Percentiles rank a stretch among this genome's conserved stretches.
Conservation (phyloP, 768 basidiomycete species). For the Lentinula sp. region DNA sequence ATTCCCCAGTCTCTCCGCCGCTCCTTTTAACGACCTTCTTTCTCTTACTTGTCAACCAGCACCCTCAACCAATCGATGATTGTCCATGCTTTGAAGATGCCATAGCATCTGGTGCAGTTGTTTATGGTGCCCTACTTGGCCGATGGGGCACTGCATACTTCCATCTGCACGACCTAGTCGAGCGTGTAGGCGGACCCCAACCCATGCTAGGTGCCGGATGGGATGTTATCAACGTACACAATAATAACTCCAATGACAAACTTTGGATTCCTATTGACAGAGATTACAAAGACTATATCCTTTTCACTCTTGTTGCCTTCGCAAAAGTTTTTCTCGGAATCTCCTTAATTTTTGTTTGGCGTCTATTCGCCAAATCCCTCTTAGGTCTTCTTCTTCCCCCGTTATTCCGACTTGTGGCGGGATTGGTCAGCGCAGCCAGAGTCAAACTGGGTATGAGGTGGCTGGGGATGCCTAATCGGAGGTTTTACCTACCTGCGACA, state of each 20-base stretch:
- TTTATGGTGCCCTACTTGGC: constrained; percentile 65
- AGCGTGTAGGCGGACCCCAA: constrained; percentile 29
- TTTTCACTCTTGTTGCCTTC: constrained; percentile 43
- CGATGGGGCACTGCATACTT: constrained; percentile 49
- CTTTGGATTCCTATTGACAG: neutral
- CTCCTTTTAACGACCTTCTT: constrained; percentile 54
- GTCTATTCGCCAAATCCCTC: constrained; percentile 74
- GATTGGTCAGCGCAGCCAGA: constrained; percentile 7
- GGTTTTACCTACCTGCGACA: constrained; percentile 89
- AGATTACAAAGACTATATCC: constrained; percentile 18
- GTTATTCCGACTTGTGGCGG: constrained; percentile 69
- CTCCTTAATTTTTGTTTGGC: constrained; percentile 78
- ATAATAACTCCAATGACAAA: neutral
- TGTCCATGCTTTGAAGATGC: constrained; percentile 99
- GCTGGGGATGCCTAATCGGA: constrained; percentile 70
- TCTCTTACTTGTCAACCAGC: constrained; percentile 75
- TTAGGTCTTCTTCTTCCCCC: constrained; percentile 77
- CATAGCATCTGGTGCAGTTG: constrained; percentile 84
- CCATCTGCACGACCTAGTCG: constrained; percentile 6
- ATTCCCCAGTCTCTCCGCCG: constrained; percentile 34
- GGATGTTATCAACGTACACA: constrained; percentile 19
- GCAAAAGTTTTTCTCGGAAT: constrained; percentile 61
- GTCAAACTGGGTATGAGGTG: constrained; percentile 14
- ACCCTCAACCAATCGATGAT: constrained; percentile 92
- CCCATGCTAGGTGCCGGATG: constrained; percentile 56